These are phyloP conservation scores for Xerocomus minutiporus DNA, from an alignment of 1,284 basidiomycete genomes.

Conservation along the genomic window DNA sequence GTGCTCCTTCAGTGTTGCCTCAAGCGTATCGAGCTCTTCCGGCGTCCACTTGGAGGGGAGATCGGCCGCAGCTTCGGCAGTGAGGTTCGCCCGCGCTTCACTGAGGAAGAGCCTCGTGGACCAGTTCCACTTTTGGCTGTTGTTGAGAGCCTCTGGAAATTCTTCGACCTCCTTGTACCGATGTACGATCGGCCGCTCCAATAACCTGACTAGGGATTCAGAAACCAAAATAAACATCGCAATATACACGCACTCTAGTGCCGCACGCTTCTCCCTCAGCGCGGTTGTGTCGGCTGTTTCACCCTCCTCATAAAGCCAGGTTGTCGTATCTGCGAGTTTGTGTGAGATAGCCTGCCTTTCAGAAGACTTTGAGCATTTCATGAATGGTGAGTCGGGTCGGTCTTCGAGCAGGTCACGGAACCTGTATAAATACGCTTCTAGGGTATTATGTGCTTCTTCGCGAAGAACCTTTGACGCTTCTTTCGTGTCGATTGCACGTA, in stretches of 20 bases:
- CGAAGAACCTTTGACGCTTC: conserved; percentile 74
- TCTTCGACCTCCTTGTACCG: conserved; percentile 84
- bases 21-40: conserved; percentile 75
- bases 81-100: conserved; percentile 73
- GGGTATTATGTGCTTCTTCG: conserved; percentile 88
- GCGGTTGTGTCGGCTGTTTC: conserved; percentile 77
- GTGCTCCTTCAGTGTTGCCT: conserved; percentile 70
- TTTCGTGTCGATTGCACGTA: conserved; percentile 74
- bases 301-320: conserved; percentile 85
- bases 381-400: conserved; percentile 65
- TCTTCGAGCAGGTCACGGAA: conserved; percentile 79
- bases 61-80: conserved; percentile 51
- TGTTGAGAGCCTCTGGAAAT: conserved; percentile 70
- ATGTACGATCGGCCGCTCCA: conserved; percentile 80
- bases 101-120: conserved; percentile 74
- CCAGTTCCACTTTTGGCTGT: conserved; percentile 80
- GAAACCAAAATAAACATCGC: neutral
- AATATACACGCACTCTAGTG: conserved; percentile 66
- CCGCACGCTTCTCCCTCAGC: conserved; percentile 68
- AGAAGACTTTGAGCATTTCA: conserved; percentile 67
- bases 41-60: conserved; percentile 73
- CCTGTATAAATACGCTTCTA: conserved; percentile 91
- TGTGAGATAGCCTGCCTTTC: conserved; percentile 68
- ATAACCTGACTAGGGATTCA: conserved; percentile 43
- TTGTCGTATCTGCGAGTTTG: conserved; percentile 66